Percentiles rank a stretch among this genome's conserved stretches.
phyloP scores from a whole-genome alignment of 2,329 filamentous ascomycete species.

The Coleophoma cylindrospora region DNA sequence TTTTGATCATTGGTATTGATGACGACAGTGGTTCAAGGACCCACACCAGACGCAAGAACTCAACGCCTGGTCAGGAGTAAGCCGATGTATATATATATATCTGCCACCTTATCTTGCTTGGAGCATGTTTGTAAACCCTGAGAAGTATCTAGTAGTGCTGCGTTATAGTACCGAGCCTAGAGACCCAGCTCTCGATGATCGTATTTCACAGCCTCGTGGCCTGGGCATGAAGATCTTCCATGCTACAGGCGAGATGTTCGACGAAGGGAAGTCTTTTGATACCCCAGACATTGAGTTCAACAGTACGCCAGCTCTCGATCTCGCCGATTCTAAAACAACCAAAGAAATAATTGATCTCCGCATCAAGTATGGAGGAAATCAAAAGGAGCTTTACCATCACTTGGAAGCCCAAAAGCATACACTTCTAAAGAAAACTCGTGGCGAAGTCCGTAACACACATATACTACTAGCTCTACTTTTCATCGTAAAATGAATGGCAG shows the following conservation, averaged over 20 bases:
- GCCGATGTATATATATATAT: conserved; percentile 33
- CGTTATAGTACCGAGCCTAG: conserved; percentile 33
- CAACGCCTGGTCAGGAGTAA: conserved; percentile 43
- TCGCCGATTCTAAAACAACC: conserved; percentile 29
- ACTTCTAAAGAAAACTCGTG: conserved; percentile 32
- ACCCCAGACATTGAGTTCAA: conserved; percentile 43
- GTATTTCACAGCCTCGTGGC: conserved; percentile 36
- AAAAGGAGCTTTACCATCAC: conserved; percentile 34
- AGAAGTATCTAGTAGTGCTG: conserved; percentile 27
- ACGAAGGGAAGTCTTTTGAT: conserved; percentile 26
- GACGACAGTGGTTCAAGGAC: too few relatives aligned
- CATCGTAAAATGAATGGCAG: conserved; percentile 32
- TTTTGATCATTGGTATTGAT: conserved; percentile 24
- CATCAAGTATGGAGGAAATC: conserved; percentile 30
- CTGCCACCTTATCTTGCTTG: conserved; percentile 38
- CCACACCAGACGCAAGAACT: conserved; percentile 40
- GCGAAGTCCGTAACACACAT: conserved; percentile 33
- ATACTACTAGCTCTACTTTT: conserved; percentile 29
- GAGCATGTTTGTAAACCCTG: conserved; percentile 28
- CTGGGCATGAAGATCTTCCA: conserved; percentile 45
- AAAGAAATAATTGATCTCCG: conserved; percentile 35
- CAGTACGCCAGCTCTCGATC: conserved; percentile 39
- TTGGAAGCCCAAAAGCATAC: conserved; percentile 32
- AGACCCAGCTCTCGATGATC: conserved; percentile 33
- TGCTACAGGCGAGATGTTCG: conserved; percentile 36